Percentiles rank a stretch among this genome's conserved stretches.
phyloP scores from a whole-genome alignment of 257 asterid genomes.

The Gentiana macrophylla region DNA sequence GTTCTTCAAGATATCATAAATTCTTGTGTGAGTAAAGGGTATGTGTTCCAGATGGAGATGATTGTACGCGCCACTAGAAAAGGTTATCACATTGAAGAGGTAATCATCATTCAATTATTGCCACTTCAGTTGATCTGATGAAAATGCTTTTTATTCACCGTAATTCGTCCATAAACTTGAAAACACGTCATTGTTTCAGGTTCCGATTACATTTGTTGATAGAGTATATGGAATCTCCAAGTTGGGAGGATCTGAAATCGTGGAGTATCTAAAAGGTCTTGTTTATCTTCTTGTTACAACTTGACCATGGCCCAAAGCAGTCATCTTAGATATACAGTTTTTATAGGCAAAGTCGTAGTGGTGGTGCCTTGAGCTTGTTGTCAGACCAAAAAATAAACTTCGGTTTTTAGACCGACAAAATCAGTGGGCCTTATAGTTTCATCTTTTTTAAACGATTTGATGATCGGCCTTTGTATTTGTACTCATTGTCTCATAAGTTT shows the following conservation, averaged over 20 bases:
- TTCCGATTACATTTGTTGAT: constrained; percentile 91
- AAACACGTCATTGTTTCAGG: constrained; percentile 26
- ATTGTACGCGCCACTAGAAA: constrained; percentile 92
- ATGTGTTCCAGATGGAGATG: constrained; percentile 99
- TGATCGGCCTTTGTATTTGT: too few relatives aligned
- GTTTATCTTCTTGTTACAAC: constrained; percentile 76
- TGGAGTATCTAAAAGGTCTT: constrained; percentile 86
- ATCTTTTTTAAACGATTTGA: too few relatives aligned
- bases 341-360: too few relatives aligned
- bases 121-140: background rate
- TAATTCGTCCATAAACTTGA: constrained; percentile 4
- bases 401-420: too few relatives aligned
- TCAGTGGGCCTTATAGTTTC: too few relatives aligned
- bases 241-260: constrained; percentile 95
- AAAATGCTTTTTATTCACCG: background rate
- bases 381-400: too few relatives aligned
- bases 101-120: constrained; percentile 9
- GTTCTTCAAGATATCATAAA: constrained; percentile 89
- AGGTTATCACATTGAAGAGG: constrained; percentile 90
- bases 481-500: too few relatives aligned
- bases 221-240: constrained; percentile 92
- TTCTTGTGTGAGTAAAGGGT: constrained; percentile 92
- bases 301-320: constrained; percentile 22
- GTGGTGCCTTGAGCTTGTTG: too few relatives aligned
- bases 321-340: background rate